A percentile compares a stretch with the other conserved stretches of the same genome.
These are phyloP conservation scores for Drosera spatulata DNA, from an alignment of 179 eudicot species.

Conservation along the genomic window DNA sequence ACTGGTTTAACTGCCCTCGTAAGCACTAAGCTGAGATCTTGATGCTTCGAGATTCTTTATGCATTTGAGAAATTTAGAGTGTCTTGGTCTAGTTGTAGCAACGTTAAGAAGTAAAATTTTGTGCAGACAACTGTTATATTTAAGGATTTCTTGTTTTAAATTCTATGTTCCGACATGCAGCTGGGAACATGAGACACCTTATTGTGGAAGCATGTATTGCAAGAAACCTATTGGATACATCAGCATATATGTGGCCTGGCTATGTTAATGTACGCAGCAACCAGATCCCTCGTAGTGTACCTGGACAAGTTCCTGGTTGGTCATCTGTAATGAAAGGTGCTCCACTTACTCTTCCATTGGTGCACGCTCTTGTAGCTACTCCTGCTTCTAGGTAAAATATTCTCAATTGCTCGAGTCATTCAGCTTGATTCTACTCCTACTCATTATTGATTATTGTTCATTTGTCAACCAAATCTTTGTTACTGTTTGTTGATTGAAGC, in stretches of 20 bases:
- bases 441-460: not conserved
- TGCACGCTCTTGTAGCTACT: slow-evolving; percentile 54
- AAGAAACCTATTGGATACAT: slow-evolving; percentile 71
- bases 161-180: slow-evolving; percentile 30
- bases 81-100: not conserved
- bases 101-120: not conserved
- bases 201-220: slow-evolving; percentile 92
- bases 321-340: slow-evolving; percentile 82
- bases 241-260: slow-evolving; percentile 93
- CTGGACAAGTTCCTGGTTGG: slow-evolving; percentile 76
- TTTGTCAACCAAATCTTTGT: slow-evolving; percentile 47
- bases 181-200: slow-evolving; percentile 88
- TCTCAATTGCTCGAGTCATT: not conserved
- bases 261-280: slow-evolving; percentile 64
- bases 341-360: slow-evolving; percentile 51
- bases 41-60: too few relatives aligned
- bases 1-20: too few relatives aligned
- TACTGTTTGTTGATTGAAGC: slow-evolving; percentile 71
- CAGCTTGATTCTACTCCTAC: not conserved
- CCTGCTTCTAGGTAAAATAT: slow-evolving; percentile 88
- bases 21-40: too few relatives aligned
- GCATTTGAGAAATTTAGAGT: not conserved
- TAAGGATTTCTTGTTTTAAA: not conserved
- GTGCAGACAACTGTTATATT: too few relatives aligned
- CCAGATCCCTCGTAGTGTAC: slow-evolving; percentile 48